Evolutionary conservation across 306 rosid species (phyloP).

Genomic region (Ammopiptanthus mongolicus): DNA sequence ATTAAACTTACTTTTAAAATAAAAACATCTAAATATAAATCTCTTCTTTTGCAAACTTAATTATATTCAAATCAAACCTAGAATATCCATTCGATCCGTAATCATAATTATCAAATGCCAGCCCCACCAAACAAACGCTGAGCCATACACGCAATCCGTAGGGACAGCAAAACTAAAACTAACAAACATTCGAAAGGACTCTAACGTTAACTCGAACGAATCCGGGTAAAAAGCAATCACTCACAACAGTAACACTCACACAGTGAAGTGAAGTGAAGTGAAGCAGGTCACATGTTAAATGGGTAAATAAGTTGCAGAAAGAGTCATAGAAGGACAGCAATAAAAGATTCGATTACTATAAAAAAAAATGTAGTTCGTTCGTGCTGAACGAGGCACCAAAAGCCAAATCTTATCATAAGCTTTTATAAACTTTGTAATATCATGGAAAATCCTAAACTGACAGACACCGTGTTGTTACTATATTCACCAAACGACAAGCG

Average conservation of each 20-base stretch:
- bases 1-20: too few relatives aligned
- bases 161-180: neutral
- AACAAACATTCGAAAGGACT: neutral
- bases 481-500: neutral
- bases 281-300: neutral
- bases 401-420: neutral
- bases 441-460: slow-evolving; percentile 3
- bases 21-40: too few relatives aligned
- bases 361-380: neutral
- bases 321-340: neutral
- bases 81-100: too few relatives aligned
- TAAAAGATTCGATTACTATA: neutral
- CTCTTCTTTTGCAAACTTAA: too few relatives aligned
- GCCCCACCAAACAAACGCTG: too few relatives aligned
- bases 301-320: neutral
- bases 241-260: neutral
- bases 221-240: neutral
- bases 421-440: neutral
- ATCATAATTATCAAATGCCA: too few relatives aligned
- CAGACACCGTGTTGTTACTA: neutral
- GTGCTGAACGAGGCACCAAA: neutral
- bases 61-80: too few relatives aligned
- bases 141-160: too few relatives aligned
- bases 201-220: neutral
- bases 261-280: neutral